A percentile compares a stretch with the other conserved stretches of the same genome.
Evolutionary conservation across 257 asterid species (phyloP).

Genomic region (Rauvolfia tetraphylla): DNA sequence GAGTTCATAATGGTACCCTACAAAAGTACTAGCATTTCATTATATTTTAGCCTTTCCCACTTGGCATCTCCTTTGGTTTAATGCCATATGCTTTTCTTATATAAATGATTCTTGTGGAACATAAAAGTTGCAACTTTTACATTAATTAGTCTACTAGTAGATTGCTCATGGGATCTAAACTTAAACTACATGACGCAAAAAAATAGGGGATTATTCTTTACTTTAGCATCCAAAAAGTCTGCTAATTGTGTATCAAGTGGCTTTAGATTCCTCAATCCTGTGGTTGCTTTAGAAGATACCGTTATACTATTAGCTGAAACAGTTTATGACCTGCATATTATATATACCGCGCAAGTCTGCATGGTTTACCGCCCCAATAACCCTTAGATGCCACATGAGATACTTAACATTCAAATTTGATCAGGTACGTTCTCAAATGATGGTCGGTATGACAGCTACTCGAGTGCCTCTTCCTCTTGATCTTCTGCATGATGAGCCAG

Average conservation of each 20-base stretch:
- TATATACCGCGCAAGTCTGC: neutral
- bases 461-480: slow-evolving; percentile 28
- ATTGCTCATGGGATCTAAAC: slow-evolving; percentile 12
- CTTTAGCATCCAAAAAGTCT: neutral
- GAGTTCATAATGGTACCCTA: slow-evolving; percentile 2
- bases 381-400: slow-evolving; percentile 3
- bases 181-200: neutral
- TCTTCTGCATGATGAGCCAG: slow-evolving; percentile 27
- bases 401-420: slow-evolving; percentile 5
- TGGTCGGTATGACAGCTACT: slow-evolving; percentile 19
- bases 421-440: slow-evolving; percentile 31
- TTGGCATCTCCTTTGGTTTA: slow-evolving; percentile 25
- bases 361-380: neutral
- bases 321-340: slow-evolving; percentile 8
- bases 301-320: neutral
- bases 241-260: neutral
- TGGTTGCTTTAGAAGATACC: neutral
- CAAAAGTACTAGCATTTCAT: slow-evolving; percentile 12
- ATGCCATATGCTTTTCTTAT: slow-evolving; percentile 16
- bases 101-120: slow-evolving; percentile 16
- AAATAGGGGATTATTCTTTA: neutral
- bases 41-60: slow-evolving; percentile 12
- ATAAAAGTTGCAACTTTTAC: slow-evolving; percentile 9
- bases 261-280: slow-evolving; percentile 8
- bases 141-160: neutral